Base-by-base conservation (phyloP, 2,329 filamentous ascomycete genomes). In the Colletotrichum sp. region DNA sequence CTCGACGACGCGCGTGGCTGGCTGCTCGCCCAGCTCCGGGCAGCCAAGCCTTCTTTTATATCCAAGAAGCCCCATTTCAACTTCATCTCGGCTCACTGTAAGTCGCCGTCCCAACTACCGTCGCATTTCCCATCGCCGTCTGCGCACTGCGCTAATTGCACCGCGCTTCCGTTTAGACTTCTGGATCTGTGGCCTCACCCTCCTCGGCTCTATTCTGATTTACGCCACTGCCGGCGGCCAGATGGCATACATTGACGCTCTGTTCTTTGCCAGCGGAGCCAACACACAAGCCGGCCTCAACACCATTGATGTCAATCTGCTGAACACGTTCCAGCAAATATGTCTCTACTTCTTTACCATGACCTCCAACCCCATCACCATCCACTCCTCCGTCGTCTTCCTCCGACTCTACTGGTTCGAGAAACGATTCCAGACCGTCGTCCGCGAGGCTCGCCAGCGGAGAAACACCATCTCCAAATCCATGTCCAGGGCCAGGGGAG, bases 361-460 rank as follows among this genome's bases (percentile, higher is more conserved):
- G 88, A 80, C 95, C 15, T 92, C 93, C 30, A 98, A 95, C 67
- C 96, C 96, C 1, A 97, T 98, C 77, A 93, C 94, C 63, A 93
- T 98, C 80, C 93, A 98, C 81, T 92, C 94, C 3, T 94, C 92
- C 60, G 95, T 99, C 60, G 97, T 99, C 9, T 96, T 98, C 80
- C 90, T 98, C 16, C 94, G 97, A 30, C 88, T 99, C 3, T 98
- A 98, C 85, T 99, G 96, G 96, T 99, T 99, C 82, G 96, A 99
- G 85, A 98, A 98, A 84, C 92, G 96, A 9, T 98, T 99, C 82
- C 94, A 98, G 82, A 90, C 94, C 80, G 91, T 98, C 78, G 96
- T 94, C 16, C 90, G 89, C 39, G 94, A 98, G 80, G 93, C 94
- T 2, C 91, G 92, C 71, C 88, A 86, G 59, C 87, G 93, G 69